These are phyloP conservation scores for Brettanomyces nanus DNA, from an alignment of 805 yeast genomes.

Conservation along the genomic window DNA sequence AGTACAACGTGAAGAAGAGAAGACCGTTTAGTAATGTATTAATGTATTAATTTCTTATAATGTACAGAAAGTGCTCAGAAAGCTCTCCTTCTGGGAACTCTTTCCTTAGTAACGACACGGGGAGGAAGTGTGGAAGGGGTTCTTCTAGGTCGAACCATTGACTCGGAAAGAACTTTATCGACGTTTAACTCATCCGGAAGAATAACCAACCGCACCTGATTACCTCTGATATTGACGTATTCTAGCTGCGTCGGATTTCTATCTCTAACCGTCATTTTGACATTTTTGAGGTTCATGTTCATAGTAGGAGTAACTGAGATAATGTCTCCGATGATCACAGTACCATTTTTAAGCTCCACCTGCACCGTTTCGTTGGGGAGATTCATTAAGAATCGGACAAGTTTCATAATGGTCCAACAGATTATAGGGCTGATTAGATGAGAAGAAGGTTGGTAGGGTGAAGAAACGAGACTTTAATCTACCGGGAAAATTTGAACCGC, in stretches of 20 bases:
- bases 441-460: background rate
- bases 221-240: conserved; percentile 81
- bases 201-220: conserved; percentile 73
- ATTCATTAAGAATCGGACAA: conserved; percentile 75
- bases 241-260: conserved; percentile 66
- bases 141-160: conserved; percentile 17
- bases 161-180: conserved; percentile 51
- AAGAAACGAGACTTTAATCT: no score
- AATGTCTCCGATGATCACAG: conserved; percentile 75
- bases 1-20: conserved; percentile 15
- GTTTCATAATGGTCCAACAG: conserved; percentile 46
- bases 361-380: conserved; percentile 80
- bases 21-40: no score
- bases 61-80: background rate
- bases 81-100: background rate
- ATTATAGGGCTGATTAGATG: no score
- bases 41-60: no score
- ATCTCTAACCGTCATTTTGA: conserved; percentile 65
- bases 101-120: background rate
- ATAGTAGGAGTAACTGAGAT: conserved; percentile 82
- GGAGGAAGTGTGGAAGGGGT: background rate
- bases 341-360: conserved; percentile 87
- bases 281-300: conserved; percentile 79
- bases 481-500: no score
- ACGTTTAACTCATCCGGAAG: conserved; percentile 82